Evolutionary conservation across 352 stramenopile genomes (phyloP).

Genomic region (Phytophthora aleatoria): DNA sequence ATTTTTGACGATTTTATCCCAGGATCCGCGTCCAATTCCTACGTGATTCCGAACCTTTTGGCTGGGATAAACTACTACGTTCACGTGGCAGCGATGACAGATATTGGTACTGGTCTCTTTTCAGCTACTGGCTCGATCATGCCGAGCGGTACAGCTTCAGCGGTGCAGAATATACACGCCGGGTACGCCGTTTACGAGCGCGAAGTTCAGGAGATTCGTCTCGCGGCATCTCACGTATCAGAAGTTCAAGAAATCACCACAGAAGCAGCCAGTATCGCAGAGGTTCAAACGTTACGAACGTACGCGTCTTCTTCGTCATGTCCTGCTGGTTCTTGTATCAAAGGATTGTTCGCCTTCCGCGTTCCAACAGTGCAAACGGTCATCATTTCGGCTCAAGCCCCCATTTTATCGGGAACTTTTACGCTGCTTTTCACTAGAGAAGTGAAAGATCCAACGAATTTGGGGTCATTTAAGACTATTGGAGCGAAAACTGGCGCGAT

Average conservation of each 20-base stretch:
- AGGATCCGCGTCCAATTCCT: constrained; percentile 56
- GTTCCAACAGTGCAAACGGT: constrained; percentile 78
- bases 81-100: constrained; percentile 59
- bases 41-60: constrained; percentile 54
- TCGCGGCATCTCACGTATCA: constrained; percentile 65
- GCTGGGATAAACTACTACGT: constrained; percentile 74
- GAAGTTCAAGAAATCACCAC: constrained; percentile 78
- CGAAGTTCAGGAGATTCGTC: constrained; percentile 74
- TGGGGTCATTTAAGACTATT: constrained; percentile 34
- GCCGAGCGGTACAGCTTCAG: constrained; percentile 50
- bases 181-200: constrained; percentile 62
- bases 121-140: constrained; percentile 42
- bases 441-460: constrained; percentile 1
- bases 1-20: constrained; percentile 49
- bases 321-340: constrained; percentile 50
- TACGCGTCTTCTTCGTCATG: constrained; percentile 52
- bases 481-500: constrained; percentile 37
- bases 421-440: constrained; percentile 51
- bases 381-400: constrained; percentile 49
- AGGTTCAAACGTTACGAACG: constrained; percentile 75
- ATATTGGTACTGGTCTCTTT: constrained; percentile 59
- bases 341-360: constrained; percentile 65
- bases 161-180: constrained; percentile 55
- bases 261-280: constrained; percentile 58
- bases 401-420: constrained; percentile 58